Evolutionary conservation across 148 eudicot species (phyloP), one percentile per base, ranked within the genome.

Genomic region (Silene latifolia): DNA sequence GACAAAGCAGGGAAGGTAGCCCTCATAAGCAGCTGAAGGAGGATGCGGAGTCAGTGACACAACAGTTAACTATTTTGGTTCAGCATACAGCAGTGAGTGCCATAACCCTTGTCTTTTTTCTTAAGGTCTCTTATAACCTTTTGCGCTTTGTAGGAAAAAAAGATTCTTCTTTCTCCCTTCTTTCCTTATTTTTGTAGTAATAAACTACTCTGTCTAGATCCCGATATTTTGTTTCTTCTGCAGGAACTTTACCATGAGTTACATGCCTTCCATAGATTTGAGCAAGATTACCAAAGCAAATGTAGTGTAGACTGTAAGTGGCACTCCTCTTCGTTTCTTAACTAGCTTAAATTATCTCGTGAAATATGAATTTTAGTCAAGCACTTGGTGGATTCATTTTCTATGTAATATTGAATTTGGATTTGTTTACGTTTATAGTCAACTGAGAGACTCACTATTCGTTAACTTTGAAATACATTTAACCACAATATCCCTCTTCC

Each of bases 31-130:
- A 90, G 78, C 67, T 89, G 74, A 84, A 87, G 82, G 92, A 91
- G 82, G 97, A 89, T 63, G 88, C 96, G 25, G 88, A 89, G 74
- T 75, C 86, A 35, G 79, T 86, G 74, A 87, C 86, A 72, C 87
- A 87, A 46, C 91, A 89, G n/a, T 65, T 93, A 77, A 83, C 82
- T 82, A 71, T 76, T 27, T 79, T 85, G 80, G 98, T 93, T 74
- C 97, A 91, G 85, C 80, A 82, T 84, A 91, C 98, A 29, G 93
- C 97, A 68, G 98, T 93, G 73, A 83, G 97, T 87, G 77, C 71
- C 63, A 8, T 76, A 48, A 48, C 72, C 48, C n/a, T 29, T 15
- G 0, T 54, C 32, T 46, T 32, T 66, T 51, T 10, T 23, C 32
- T 7, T 23, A 29, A 3, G 17, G 15, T 19, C 20, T 29, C 3